Percentiles rank a stretch among this genome's conserved stretches.
Conservation (phyloP, 257 asterid genomes). For the Gardenia jasminoides region DNA sequence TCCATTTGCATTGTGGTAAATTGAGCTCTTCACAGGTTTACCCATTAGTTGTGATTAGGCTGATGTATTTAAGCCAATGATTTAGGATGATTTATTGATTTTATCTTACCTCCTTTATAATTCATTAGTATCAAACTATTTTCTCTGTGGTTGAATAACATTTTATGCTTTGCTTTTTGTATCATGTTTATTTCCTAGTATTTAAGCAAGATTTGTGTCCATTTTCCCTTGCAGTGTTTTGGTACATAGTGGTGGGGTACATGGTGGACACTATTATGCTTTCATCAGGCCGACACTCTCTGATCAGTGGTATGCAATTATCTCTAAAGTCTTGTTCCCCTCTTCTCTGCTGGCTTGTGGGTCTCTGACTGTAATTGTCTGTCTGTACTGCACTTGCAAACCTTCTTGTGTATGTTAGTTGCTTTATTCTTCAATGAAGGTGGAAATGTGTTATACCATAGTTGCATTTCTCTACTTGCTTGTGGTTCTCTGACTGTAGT, state of each 20-base stretch:
- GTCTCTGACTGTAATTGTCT: not conserved
- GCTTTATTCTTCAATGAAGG: no score
- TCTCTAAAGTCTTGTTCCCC: constrained; percentile 14
- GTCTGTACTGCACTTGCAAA: not conserved
- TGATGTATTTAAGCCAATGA: not conserved
- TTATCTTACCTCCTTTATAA: not conserved
- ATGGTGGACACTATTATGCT: constrained; percentile 98
- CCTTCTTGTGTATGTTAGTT: no score
- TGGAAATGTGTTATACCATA: no score
- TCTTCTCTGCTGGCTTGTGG: not conserved
- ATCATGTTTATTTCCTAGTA: not conserved
- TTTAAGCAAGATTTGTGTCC: not conserved
- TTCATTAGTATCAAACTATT: not conserved
- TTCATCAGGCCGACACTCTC: constrained; percentile 94
- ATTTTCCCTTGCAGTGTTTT: constrained; percentile 59
- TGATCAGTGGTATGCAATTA: constrained; percentile 72
- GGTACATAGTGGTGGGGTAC: constrained; percentile 98
- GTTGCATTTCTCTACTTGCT: not conserved
- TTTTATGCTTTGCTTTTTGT: not conserved
- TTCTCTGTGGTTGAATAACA: not conserved
- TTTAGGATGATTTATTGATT: not conserved
- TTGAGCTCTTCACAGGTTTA: not conserved
- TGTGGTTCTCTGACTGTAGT: not conserved
- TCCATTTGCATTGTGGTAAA: not conserved
- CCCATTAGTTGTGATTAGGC: not conserved